Conservation (phyloP, 208 protist species). For the Trypanosoma theileri region DNA sequence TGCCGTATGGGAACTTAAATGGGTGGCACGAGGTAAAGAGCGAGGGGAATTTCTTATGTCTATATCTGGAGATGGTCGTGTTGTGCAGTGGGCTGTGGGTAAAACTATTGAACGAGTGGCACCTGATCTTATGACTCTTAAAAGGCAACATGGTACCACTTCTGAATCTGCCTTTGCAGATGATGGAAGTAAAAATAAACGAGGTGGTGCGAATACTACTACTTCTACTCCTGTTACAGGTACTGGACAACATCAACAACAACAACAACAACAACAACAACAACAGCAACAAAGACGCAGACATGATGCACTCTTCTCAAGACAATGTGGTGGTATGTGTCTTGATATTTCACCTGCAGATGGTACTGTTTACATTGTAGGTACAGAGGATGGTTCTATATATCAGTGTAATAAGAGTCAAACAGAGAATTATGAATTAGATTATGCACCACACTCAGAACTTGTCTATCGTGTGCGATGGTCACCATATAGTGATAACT, state of each 20-base stretch:
- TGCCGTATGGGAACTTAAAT: constrained; percentile 94
- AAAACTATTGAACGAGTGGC: constrained; percentile 91
- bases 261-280: constrained; percentile 15
- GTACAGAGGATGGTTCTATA: constrained; percentile 95
- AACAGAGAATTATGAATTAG: constrained; percentile 94
- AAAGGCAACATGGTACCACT: constrained; percentile 74
- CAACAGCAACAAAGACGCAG: constrained; percentile 22
- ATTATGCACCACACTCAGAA: constrained; percentile 91
- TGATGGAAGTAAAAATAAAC: constrained; percentile 19
- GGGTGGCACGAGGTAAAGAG: constrained; percentile 89
- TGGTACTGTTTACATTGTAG: constrained; percentile 92
- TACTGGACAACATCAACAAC: not conserved
- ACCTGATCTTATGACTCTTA: constrained; percentile 92
- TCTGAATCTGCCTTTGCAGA: constrained; percentile 74
- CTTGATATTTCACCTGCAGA: constrained; percentile 92
- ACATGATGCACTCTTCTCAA: constrained; percentile 90
- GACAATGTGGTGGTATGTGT: constrained; percentile 93
- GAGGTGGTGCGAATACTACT: not conserved
- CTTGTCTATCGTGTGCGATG: constrained; percentile 94
- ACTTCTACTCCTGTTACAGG: not conserved
- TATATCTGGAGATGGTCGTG: constrained; percentile 94
- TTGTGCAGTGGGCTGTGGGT: constrained; percentile 95
- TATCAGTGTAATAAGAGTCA: constrained; percentile 96
- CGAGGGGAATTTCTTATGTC: constrained; percentile 93
- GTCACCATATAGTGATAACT: constrained; percentile 89